Conservation (phyloP, 345 rosid genomes). For the Gynandropsis gynandra region DNA sequence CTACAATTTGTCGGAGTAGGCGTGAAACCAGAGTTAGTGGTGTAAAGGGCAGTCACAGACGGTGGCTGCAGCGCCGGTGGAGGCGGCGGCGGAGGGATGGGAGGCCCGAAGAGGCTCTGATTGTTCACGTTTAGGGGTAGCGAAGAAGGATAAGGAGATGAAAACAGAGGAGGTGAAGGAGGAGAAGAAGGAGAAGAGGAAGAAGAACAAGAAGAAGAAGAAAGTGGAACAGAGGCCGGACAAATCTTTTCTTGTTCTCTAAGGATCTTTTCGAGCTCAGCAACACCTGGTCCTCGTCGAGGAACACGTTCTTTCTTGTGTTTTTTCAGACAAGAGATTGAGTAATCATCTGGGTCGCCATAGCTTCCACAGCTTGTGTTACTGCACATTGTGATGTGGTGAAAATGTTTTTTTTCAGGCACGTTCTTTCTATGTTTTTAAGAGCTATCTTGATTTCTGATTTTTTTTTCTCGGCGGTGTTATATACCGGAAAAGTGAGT, state of each 20-base stretch:
- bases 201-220: conserved; percentile 10
- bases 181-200: conserved; percentile 10
- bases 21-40: not conserved
- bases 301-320: conserved; percentile 41
- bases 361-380: conserved; percentile 28
- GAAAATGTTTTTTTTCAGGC: too few species aligned
- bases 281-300: conserved; percentile 76
- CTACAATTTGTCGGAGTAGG: not conserved
- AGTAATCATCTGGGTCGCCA: conserved; percentile 25
- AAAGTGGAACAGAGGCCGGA: not conserved
- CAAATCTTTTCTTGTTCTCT: conserved; percentile 43
- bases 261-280: conserved; percentile 73
- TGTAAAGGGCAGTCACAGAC: not conserved
- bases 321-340: conserved; percentile 34
- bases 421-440: too few species aligned
- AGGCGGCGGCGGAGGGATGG: not conserved
- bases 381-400: conserved; percentile 50
- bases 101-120: not conserved
- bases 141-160: not conserved
- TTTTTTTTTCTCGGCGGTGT: conserved; percentile 1
- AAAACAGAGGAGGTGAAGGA: not conserved
- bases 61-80: conserved; percentile 2
- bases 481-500: conserved; percentile 10
- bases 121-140: not conserved
- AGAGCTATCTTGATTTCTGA: too few species aligned